Base-by-base conservation (phyloP, 805 yeast genomes). In the Myxozyma monticola region DNA sequence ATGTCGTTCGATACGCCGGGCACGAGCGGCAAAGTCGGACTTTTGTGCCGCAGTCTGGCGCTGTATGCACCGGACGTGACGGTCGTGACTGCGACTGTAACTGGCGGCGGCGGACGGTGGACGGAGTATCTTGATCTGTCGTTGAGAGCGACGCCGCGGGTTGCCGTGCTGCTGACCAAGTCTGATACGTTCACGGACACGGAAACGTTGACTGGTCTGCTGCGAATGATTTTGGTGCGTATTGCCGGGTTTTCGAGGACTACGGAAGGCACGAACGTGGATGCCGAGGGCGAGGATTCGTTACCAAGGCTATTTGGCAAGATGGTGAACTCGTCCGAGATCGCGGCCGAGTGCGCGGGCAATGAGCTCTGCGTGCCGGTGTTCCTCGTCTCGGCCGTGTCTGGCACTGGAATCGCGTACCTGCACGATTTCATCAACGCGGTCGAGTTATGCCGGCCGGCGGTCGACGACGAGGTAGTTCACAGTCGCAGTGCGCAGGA, bases 1-100 rank as follows among this genome's bases (percentile, higher is more conserved):
- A 44, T 50, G 52, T 22, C 56, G 34, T 54, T 54, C 31, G 59
- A 54, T 24, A 54, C 57, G 8, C 59, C 59, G 10, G 59, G 59
- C 6, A 22, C 59, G 2, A 14, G 31, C 17, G 25, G 28, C 15
- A 49, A 53, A 25, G 10, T 45, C 4, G 57, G 57, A 5, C 38
- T 43, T 15, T 20, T 53, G 10, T 49, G 51, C 42, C 45, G 57
- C 10, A 45, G 48, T 25, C 4, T 52, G 36, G 40, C 56, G 3
- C 36, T 54, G 18, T 50, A 54, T 20, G 9, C 26, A 2, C 59
- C 59, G 15, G 56, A 54, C 18, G 49, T 52, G 17, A 41, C 56
- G 2, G 24, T 47, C 3, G 59, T 48, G 21, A 37, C 53, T 7
- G 46, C 52, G 9, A 15, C 46, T 10, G 44, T 40, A 18, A 28